These are phyloP conservation scores for Platanthera guangdongensis DNA, from an alignment of 106 monocot genomes.

Conservation along the genomic window DNA sequence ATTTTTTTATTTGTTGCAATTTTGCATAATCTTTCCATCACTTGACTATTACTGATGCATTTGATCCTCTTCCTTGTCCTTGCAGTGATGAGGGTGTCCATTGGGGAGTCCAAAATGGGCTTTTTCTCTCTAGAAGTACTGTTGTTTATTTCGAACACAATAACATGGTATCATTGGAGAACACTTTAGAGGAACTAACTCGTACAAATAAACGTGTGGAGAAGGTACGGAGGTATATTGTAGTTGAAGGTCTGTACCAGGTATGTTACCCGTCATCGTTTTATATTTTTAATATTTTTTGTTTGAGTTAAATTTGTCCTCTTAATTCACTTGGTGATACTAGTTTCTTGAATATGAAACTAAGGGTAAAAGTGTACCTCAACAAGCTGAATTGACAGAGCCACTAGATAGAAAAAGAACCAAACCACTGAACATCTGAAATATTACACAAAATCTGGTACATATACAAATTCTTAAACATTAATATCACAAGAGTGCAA, in stretches of 20 bases:
- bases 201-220: slow-evolving; percentile 50
- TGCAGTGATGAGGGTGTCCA: slow-evolving; percentile 92
- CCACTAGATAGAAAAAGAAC: no score
- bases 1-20: neutral
- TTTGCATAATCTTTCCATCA: neutral
- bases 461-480: no score
- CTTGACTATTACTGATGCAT: neutral
- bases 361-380: no score
- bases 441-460: no score
- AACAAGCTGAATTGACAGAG: no score
- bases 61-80: slow-evolving; percentile 4
- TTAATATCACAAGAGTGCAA: no score
- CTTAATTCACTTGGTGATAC: neutral
- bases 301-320: neutral
- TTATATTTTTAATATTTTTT: neutral
- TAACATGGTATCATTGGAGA: slow-evolving; percentile 82
- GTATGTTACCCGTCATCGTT: slow-evolving; percentile 17
- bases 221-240: slow-evolving; percentile 79
- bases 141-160: slow-evolving; percentile 97
- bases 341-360: neutral
- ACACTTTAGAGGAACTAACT: slow-evolving; percentile 70
- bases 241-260: slow-evolving; percentile 91
- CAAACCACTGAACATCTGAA: no score
- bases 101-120: slow-evolving; percentile 96
- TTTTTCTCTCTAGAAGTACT: slow-evolving; percentile 89